Evolutionary conservation across 2,329 filamentous ascomycete genomes (phyloP).

Genomic region (Macroventuria anomochaeta): DNA sequence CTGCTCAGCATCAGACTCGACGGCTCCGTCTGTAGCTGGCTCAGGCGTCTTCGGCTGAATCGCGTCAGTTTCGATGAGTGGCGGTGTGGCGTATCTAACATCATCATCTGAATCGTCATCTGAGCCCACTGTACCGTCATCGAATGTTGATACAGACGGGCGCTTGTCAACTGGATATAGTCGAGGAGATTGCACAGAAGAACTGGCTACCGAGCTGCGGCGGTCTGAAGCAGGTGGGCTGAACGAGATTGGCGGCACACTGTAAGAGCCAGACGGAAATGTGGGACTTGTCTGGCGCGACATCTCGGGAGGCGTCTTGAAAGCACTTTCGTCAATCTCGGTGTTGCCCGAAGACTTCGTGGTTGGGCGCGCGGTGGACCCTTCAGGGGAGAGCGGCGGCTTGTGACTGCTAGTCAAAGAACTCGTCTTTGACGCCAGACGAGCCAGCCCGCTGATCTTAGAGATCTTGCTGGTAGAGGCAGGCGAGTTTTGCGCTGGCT

Average conservation of each 20-base stretch:
- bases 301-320: constrained; percentile 55
- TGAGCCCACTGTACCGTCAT: constrained; percentile 37
- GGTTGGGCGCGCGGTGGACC: constrained; percentile 37
- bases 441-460: constrained; percentile 42
- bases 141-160: constrained; percentile 43
- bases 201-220: constrained; percentile 44
- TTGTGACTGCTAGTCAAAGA: constrained; percentile 39
- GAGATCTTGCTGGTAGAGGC: constrained; percentile 35
- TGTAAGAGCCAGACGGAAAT: constrained; percentile 37
- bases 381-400: constrained; percentile 40
- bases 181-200: constrained; percentile 42
- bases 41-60: constrained; percentile 36
- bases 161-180: constrained; percentile 42
- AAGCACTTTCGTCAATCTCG: constrained; percentile 50
- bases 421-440: constrained; percentile 48
- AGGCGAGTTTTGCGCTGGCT: constrained; percentile 33
- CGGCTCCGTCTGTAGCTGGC: constrained; percentile 30
- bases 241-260: constrained; percentile 42
- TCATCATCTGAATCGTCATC: constrained; percentile 42
- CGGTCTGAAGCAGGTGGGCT: constrained; percentile 40
- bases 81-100: constrained; percentile 42
- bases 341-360: constrained; percentile 48
- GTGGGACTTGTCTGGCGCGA: constrained; percentile 47
- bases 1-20: constrained; percentile 40
- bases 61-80: constrained; percentile 34